phyloP scores from a whole-genome alignment of 371 early-diverging fungal species.

The Haplosporangium sp. region DNA sequence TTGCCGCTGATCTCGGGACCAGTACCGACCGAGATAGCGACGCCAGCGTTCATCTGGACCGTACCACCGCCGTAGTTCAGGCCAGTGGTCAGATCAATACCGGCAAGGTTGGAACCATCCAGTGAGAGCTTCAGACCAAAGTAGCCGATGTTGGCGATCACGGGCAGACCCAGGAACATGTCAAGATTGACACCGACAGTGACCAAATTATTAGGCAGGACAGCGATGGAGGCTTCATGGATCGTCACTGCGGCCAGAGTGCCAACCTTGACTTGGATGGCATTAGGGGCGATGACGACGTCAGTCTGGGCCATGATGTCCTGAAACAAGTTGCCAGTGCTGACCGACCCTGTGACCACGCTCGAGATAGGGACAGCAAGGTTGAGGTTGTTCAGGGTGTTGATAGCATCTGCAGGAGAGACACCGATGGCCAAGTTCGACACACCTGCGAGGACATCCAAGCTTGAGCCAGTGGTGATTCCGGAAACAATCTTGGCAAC shows the following conservation, averaged over 20 bases:
- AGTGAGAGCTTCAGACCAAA: constrained; percentile 41
- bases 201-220: constrained; percentile 48
- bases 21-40: constrained; percentile 42
- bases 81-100: constrained; percentile 35
- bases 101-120: constrained; percentile 42
- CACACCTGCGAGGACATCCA: constrained; percentile 36
- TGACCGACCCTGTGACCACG: constrained; percentile 32
- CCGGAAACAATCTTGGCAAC: constrained; percentile 37
- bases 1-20: constrained; percentile 37
- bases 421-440: constrained; percentile 45
- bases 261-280: constrained; percentile 36
- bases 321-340: constrained; percentile 17
- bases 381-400: constrained; percentile 34
- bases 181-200: constrained; percentile 37
- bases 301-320: constrained; percentile 26
- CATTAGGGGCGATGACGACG: constrained; percentile 32
- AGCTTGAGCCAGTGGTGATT: constrained; percentile 29
- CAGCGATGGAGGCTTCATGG: constrained; percentile 45
- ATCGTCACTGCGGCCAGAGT: constrained; percentile 32
- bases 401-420: constrained; percentile 40
- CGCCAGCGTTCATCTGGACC: constrained; percentile 33
- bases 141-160: constrained; percentile 52
- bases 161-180: constrained; percentile 49
- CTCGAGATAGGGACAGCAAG: constrained; percentile 30
- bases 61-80: constrained; percentile 36